Conservation (phyloP, 2,329 filamentous ascomycete species). For the Neurospora crassa region DNA sequence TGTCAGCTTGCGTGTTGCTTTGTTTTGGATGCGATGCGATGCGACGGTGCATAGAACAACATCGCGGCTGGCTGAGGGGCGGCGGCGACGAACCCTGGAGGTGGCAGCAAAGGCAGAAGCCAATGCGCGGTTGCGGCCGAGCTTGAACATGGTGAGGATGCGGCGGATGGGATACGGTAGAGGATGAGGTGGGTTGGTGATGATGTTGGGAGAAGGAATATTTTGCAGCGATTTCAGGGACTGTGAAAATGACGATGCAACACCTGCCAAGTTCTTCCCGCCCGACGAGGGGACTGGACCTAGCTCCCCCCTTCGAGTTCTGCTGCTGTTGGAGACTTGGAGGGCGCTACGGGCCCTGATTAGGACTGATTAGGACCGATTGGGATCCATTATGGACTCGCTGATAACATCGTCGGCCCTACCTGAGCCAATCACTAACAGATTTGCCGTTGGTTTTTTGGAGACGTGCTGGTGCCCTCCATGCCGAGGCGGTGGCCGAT, state of each 20-base stretch:
- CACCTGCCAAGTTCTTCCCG: background rate
- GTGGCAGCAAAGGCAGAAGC: conserved; percentile 64
- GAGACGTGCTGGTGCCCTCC: background rate
- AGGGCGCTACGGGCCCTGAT: background rate
- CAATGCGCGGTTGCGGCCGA: conserved; percentile 73
- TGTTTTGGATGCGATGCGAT: background rate
- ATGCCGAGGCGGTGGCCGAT: background rate
- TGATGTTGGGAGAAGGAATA: background rate
- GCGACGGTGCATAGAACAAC: background rate
- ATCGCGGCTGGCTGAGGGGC: background rate
- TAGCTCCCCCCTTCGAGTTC: background rate
- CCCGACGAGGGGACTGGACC: background rate
- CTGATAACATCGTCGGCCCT: background rate
- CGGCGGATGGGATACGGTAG: background rate
- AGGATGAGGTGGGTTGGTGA: background rate
- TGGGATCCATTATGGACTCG: background rate
- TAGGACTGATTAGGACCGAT: background rate
- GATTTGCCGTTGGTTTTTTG: background rate
- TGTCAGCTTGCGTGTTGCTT: conserved; percentile 14
- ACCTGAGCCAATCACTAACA: background rate
- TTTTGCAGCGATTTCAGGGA: background rate
- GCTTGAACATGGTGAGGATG: conserved; percentile 64
- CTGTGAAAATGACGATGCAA: background rate
- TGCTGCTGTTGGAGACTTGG: background rate
- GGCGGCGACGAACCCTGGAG: conserved; percentile 52